Base-by-base conservation (phyloP, 139 green algal genomes). In the Nannochloris sp. region DNA sequence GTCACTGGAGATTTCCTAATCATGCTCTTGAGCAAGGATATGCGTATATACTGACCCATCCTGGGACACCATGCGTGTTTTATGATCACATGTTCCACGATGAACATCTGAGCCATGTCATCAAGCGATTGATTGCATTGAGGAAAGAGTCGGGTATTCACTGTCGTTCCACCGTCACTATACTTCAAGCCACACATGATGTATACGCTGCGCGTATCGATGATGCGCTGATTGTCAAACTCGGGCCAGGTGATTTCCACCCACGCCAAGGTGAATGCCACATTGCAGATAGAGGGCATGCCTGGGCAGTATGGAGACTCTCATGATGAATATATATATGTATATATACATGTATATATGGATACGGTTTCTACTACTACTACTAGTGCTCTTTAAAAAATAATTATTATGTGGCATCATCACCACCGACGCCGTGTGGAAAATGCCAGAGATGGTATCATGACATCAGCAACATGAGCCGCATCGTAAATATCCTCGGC, bases 21-120 rank as follows among this genome's bases (percentile, higher is more conserved):
- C 48, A 84, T 9, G 55, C 80, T 20, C 51, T 91, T 12, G 70
- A 68, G 28, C 26, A 78, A 37, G 91, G 91, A 20, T 97, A 97
- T 58, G 87, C 87, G 16, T 97, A 97, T 79, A 89, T 96, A 43
- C 73, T 97, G 28, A 97, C 91, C 9, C 91, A 97, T 76, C 91
- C 91, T 1, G 88, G 90, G 64, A 75, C 81, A 1, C 83, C 83
- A 14, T 85, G 76, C 67, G 33, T 90, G 13, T 89, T 94, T 51
- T 92, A 77, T 62, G 84, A 93, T 56, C 90, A 96, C 67, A 63
- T 86, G 63, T 90, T 85, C 46, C 69, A 79, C 51, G 89, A 97
- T 78, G 88, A 96, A 79, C 82, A 82, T 61, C 82, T 83, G 13
- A 73, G 72, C 56, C 71, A 93, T 56, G 59, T 68, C 31, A 93